Conservation (phyloP, 371 early-diverging fungal species). For the Lichtheimia corymbifera region DNA sequence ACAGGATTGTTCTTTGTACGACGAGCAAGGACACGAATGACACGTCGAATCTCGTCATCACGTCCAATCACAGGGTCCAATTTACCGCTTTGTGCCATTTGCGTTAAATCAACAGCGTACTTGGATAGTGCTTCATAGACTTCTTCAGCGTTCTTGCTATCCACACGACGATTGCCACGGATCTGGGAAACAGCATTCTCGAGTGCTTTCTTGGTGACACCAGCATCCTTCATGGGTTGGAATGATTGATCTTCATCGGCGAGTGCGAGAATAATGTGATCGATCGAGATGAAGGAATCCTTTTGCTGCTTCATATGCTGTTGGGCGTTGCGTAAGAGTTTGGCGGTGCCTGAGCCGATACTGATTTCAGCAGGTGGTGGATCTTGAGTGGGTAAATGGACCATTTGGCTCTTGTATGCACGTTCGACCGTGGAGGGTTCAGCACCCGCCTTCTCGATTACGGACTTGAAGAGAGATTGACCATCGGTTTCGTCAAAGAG, state of each 20-base stretch:
- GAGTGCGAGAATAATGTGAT: slow-evolving; percentile 85
- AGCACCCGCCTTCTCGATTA: slow-evolving; percentile 82
- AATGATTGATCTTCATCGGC: slow-evolving; percentile 64
- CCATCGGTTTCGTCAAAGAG: slow-evolving; percentile 77
- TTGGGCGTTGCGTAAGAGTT: slow-evolving; percentile 70
- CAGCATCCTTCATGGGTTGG: slow-evolving; percentile 68
- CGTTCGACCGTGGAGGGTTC: slow-evolving; percentile 79
- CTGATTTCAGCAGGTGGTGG: slow-evolving; percentile 82
- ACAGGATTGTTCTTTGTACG: slow-evolving; percentile 94
- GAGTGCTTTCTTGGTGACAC: slow-evolving; percentile 71
- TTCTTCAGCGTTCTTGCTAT: slow-evolving; percentile 84
- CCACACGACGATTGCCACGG: slow-evolving; percentile 84
- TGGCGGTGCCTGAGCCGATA: slow-evolving; percentile 61
- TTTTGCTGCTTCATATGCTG: slow-evolving; percentile 80
- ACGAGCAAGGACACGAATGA: slow-evolving; percentile 81
- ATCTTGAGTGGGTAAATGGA: slow-evolving; percentile 82
- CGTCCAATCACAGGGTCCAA: slow-evolving; percentile 91
- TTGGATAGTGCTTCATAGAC: slow-evolving; percentile 85
- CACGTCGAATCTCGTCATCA: slow-evolving; percentile 81
- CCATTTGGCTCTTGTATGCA: slow-evolving; percentile 71
- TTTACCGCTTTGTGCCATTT: slow-evolving; percentile 73
- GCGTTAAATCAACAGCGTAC: slow-evolving; percentile 92
- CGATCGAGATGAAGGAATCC: slow-evolving; percentile 86
- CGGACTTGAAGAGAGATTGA: slow-evolving; percentile 62
- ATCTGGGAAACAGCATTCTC: slow-evolving; percentile 80